Conservation (phyloP, 371 early-diverging fungal species). For the Apophysomyces elegans region DNA sequence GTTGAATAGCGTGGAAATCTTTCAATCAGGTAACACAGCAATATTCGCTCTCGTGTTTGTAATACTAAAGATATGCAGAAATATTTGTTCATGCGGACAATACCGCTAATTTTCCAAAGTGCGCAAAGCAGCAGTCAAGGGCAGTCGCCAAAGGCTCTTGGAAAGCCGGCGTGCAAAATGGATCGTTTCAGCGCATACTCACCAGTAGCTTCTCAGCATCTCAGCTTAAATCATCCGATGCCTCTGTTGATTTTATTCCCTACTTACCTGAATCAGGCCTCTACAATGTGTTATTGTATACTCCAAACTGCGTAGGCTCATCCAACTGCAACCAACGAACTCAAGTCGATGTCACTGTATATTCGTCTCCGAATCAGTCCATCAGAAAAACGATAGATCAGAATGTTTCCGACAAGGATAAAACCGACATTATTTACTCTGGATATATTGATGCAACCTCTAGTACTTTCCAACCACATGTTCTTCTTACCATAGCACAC, state of each 20-base stretch:
- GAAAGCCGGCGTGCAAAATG: conserved; percentile 17
- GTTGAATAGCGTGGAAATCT: conserved; percentile 68
- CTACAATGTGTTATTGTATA: conserved; percentile 64
- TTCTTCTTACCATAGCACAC: conserved; percentile 38
- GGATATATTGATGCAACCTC: conserved; percentile 55
- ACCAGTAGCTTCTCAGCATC: conserved; percentile 25
- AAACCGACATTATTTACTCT: conserved; percentile 42
- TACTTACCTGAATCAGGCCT: conserved; percentile 67
- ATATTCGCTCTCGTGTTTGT: background rate
- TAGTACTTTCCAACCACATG: conserved; percentile 50
- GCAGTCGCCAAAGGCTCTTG: conserved; percentile 33
- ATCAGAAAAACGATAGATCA: conserved; percentile 32
- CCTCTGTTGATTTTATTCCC: conserved; percentile 56
- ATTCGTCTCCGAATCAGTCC: conserved; percentile 28
- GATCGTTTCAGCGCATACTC: conserved; percentile 32
- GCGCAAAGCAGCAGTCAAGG: conserved; percentile 17
- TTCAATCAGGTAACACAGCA: conserved; percentile 56
- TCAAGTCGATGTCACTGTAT: conserved; percentile 39
- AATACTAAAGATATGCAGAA: conserved; percentile 13
- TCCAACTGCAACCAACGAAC: conserved; percentile 54
- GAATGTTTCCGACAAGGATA: conserved; percentile 28
- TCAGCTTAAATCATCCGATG: conserved; percentile 27
- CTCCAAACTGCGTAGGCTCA: conserved; percentile 61
- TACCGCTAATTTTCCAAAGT: conserved; percentile 10
- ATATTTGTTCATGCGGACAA: conserved; percentile 32